A percentile compares a stretch with the other conserved stretches of the same genome.
phyloP scores from a whole-genome alignment of 331 rosid species.

The Pyracantha coccinea region DNA sequence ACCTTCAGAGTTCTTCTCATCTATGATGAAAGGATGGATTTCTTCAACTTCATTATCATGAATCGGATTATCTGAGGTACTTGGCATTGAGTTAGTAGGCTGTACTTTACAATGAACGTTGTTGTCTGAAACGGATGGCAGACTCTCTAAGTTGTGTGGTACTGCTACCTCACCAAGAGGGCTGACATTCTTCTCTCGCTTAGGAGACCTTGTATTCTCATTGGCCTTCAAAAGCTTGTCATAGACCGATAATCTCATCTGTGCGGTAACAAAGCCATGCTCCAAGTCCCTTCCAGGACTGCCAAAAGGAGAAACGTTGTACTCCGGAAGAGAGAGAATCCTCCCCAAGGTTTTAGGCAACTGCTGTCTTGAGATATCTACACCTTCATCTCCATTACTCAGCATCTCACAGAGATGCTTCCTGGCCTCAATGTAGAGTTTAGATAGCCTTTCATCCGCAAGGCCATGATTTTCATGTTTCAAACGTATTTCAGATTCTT shows the following conservation, averaged over 20 bases:
- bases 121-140: slow-evolving; percentile 22
- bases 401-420: slow-evolving; percentile 71
- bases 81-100: slow-evolving; percentile 30
- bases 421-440: slow-evolving; percentile 73
- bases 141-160: slow-evolving; percentile 25
- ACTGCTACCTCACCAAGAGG: slow-evolving; percentile 35
- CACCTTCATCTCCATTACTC: slow-evolving; percentile 53
- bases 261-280: slow-evolving; percentile 50
- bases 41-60: slow-evolving; percentile 32
- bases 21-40: slow-evolving; percentile 15
- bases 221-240: slow-evolving; percentile 29
- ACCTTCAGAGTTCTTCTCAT: slow-evolving; percentile 56
- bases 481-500: slow-evolving; percentile 32
- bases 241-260: slow-evolving; percentile 38
- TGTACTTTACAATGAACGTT: slow-evolving; percentile 25
- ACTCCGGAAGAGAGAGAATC: slow-evolving; percentile 87
- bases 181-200: slow-evolving; percentile 20
- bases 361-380: slow-evolving; percentile 43
- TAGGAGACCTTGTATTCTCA: slow-evolving; percentile 32
- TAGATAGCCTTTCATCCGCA: slow-evolving; percentile 42
- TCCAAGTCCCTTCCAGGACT: slow-evolving; percentile 82
- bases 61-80: slow-evolving; percentile 13
- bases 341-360: slow-evolving; percentile 71
- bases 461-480: slow-evolving; percentile 37
- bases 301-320: slow-evolving; percentile 54